A percentile compares a stretch with the other conserved stretches of the same genome.
Evolutionary conservation across 106 monocot species (phyloP).

Genomic region (Apostasia shenzhenica): DNA sequence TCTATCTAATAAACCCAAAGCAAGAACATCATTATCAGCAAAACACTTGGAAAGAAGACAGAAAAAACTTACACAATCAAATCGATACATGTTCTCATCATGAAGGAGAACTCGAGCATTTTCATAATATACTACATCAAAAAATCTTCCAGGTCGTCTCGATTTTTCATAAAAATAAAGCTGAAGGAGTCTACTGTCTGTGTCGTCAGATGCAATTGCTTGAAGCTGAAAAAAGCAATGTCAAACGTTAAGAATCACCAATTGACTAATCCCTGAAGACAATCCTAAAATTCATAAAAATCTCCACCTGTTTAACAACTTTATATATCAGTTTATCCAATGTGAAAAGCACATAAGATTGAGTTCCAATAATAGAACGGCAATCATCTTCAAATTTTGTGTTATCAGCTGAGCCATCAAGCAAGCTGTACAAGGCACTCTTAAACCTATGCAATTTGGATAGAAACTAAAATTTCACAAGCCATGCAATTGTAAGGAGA

Average conservation of each 20-base stretch:
- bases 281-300: neutral
- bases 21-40: no score
- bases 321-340: conserved; percentile 93
- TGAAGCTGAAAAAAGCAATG: conserved; percentile 55
- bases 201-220: conserved; percentile 72
- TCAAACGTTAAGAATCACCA: conserved; percentile 9
- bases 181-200: conserved; percentile 82
- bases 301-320: conserved; percentile 79
- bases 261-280: neutral
- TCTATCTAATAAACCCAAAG: no score
- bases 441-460: conserved; percentile 49
- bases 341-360: conserved; percentile 92
- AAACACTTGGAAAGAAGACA: neutral
- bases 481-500: neutral
- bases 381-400: conserved; percentile 96
- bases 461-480: neutral
- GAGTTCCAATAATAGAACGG: conserved; percentile 70
- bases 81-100: conserved; percentile 76
- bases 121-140: conserved; percentile 83
- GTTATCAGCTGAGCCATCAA: conserved; percentile 85
- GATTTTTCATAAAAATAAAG: conserved; percentile 77
- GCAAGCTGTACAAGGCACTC: conserved; percentile 58
- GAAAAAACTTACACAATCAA: conserved; percentile 65
- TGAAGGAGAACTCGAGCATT: conserved; percentile 81
- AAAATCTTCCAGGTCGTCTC: conserved; percentile 40